These are phyloP conservation scores for Plasmodium malariae DNA, from an alignment of 169 alveolate species.

Conservation along the genomic window DNA sequence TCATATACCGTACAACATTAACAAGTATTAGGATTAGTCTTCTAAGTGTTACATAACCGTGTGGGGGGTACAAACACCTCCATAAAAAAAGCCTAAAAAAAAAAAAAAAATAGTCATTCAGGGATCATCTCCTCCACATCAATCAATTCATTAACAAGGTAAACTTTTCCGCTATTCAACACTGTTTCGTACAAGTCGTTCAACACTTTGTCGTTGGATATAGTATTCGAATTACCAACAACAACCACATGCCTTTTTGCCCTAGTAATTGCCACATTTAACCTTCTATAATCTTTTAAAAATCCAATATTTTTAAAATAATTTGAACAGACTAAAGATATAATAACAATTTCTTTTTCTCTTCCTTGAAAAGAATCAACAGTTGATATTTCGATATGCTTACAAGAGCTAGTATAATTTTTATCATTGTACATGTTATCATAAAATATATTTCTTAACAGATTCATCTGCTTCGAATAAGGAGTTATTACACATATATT, in stretches of 20 bases:
- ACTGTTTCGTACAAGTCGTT: slow-evolving; percentile 61
- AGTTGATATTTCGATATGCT: slow-evolving; percentile 59
- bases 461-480: slow-evolving; percentile 50
- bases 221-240: slow-evolving; percentile 86
- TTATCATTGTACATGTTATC: slow-evolving; percentile 34
- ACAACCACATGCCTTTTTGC: slow-evolving; percentile 86
- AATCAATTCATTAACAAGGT: slow-evolving; percentile 49
- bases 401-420: slow-evolving; percentile 11
- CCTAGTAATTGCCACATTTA: slow-evolving; percentile 91
- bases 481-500: slow-evolving; percentile 73
- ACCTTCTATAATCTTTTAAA: slow-evolving; percentile 87
- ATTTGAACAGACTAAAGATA: slow-evolving; percentile 75
- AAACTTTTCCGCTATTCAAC: slow-evolving; percentile 36
- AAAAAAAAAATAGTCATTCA: background rate
- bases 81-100: background rate
- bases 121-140: slow-evolving; percentile 39
- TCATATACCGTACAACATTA: no score
- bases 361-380: slow-evolving; percentile 78
- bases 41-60: no score
- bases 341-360: slow-evolving; percentile 76
- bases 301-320: slow-evolving; percentile 84
- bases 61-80: no score
- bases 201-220: slow-evolving; percentile 64
- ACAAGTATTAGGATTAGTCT: no score
- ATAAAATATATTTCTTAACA: slow-evolving; percentile 44